A percentile compares a stretch with the other conserved stretches of the same genome.
These are phyloP conservation scores for Cubamyces sp. DNA, from an alignment of 768 basidiomycete genomes.

Conservation along the genomic window DNA sequence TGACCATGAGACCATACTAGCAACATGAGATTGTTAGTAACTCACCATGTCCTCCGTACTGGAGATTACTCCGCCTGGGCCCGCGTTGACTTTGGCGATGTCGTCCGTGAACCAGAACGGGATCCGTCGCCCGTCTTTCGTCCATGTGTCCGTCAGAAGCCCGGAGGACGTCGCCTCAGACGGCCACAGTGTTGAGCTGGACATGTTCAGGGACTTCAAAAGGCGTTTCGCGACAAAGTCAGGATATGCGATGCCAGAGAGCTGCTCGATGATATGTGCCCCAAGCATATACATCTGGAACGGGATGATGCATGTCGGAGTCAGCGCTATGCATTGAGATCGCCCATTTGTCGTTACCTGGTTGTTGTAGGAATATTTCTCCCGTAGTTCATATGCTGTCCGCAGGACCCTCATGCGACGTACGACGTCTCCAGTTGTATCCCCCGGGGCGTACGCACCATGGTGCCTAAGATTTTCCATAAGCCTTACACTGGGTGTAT, in stretches of 20 bases:
- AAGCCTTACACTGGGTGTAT: neutral
- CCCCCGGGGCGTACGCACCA: constrained; percentile 35
- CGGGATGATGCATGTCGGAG: neutral
- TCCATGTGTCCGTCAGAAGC: constrained; percentile 41
- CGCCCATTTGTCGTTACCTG: constrained; percentile 28
- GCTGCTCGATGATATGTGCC: constrained; percentile 40
- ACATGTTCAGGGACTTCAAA: constrained; percentile 47
- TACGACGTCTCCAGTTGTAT: constrained; percentile 34
- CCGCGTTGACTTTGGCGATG: constrained; percentile 35
- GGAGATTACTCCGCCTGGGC: constrained; percentile 49
- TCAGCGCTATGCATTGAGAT: neutral
- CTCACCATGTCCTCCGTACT: constrained; percentile 47
- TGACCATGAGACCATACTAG: neutral
- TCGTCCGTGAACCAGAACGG: constrained; percentile 42
- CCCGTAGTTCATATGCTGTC: constrained; percentile 42
- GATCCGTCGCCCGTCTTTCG: constrained; percentile 36
- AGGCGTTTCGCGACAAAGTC: constrained; percentile 48
- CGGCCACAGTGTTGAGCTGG: constrained; percentile 43
- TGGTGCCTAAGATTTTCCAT: constrained; percentile 36
- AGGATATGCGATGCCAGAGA: constrained; percentile 39
- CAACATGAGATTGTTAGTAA: neutral
- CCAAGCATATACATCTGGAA: constrained; percentile 46
- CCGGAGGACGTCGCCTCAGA: constrained; percentile 39
- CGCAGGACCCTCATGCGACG: constrained; percentile 35
- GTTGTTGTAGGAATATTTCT: constrained; percentile 46